Percentiles rank a stretch among this genome's conserved stretches.
These are phyloP conservation scores for Ustilago lituana DNA, from an alignment of 1,284 basidiomycete genomes.

Conservation along the genomic window DNA sequence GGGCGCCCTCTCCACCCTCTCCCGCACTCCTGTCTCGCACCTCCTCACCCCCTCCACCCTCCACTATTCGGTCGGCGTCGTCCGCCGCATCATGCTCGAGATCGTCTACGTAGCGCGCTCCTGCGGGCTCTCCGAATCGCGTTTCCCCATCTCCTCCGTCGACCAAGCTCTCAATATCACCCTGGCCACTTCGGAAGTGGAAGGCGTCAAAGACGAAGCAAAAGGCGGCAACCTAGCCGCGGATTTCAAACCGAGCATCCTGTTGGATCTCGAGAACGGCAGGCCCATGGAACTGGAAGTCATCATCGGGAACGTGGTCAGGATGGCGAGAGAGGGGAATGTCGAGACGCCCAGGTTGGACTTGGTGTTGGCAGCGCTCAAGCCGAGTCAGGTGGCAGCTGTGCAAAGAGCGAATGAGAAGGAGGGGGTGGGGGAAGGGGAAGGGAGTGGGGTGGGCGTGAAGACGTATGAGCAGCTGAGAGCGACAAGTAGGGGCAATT, in stretches of 20 bases:
- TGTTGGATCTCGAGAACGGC: constrained; percentile 58
- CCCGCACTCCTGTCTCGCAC: constrained; percentile 68
- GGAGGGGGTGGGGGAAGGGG: background rate
- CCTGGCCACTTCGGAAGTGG: constrained; percentile 14
- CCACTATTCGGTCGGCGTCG: constrained; percentile 67
- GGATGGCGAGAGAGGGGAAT: constrained; percentile 31
- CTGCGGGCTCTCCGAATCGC: constrained; percentile 48
- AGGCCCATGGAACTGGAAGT: constrained; percentile 61
- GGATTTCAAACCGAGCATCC: constrained; percentile 59
- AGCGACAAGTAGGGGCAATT: constrained; percentile 34
- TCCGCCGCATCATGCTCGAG: constrained; percentile 68
- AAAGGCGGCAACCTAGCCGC: constrained; percentile 16
- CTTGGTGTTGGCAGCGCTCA: constrained; percentile 52
- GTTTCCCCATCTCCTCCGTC: constrained; percentile 42
- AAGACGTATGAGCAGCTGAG: constrained; percentile 16
- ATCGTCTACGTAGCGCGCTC: constrained; percentile 68
- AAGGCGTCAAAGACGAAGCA: background rate
- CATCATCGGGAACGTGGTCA: constrained; percentile 54
- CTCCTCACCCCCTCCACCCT: constrained; percentile 65
- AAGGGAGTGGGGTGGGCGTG: background rate
- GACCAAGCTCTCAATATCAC: constrained; percentile 55
- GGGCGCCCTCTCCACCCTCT: constrained; percentile 68
- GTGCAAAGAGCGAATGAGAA: constrained; percentile 10
- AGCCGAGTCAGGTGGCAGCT: constrained; percentile 49
- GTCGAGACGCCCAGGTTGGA: constrained; percentile 61